Base-by-base conservation (phyloP, 371 early-diverging fungal species). In the Rhizopus arrhizus region DNA sequence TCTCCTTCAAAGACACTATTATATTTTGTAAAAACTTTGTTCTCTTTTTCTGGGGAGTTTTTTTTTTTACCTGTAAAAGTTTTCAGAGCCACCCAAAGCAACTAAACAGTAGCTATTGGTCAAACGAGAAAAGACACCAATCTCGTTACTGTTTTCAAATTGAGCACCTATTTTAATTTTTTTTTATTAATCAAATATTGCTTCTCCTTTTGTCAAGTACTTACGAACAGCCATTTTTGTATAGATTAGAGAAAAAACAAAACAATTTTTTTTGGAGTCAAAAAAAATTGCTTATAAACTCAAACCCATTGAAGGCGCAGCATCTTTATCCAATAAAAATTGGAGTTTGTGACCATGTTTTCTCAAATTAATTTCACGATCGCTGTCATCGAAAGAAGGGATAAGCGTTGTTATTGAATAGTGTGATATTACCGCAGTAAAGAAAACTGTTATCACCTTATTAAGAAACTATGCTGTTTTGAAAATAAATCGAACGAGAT, bases 51-150 rank as follows among this genome's bases (percentile, higher is more conserved):
- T n/a, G n/a, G n/a, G n/a, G n/a, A n/a, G n/a, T 35, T 56, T 10
- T 50, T 8, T 59, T n/a, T 45, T 69, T 70, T 82, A 90, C 89
- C 92, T 95, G 87, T 97, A 95, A 86, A 96, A 95, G 89, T 96
- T 93, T 82, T 97, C 98, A 10, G 97, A 96, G 33, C 98, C 98
- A 69, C 99, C 99, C 55, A 97, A 85, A 42, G 98, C 99, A 51
- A 99, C 98, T 65, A 99, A 85, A 78, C 96, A 96, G 84, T 99
- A 99, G 48, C 95, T 91, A 86, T 99, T 99, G 72, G 99, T 99
- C 60, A 99, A 90, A 71, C 91, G 87, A 68, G 98, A 86, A 70
- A 99, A 99, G 53, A 98, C 98, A 61, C 99, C 99, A 75, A 99
- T 92, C 75, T 99, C 99, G 81, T 95, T 94, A 80, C 88, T 95